Evolutionary conservation across 2,329 filamentous ascomycete genomes (phyloP).

Genomic region (Lachnum nothofagi): DNA sequence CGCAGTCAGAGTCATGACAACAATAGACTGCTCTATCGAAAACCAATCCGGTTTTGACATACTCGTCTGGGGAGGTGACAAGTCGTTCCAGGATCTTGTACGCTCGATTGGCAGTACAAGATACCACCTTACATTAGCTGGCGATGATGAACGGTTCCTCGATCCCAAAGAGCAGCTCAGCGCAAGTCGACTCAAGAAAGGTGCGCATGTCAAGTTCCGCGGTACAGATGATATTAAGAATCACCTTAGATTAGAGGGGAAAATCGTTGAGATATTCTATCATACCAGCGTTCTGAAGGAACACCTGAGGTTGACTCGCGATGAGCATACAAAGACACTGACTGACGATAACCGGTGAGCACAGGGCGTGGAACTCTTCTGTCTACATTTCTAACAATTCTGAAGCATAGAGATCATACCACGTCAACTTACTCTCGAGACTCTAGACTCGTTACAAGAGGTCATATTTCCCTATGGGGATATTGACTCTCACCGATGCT

Average conservation of each 20-base stretch:
- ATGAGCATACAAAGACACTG: slow-evolving; percentile 9
- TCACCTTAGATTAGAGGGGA: slow-evolving; percentile 29
- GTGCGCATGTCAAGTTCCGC: slow-evolving; percentile 23
- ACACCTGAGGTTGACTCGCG: slow-evolving; percentile 21
- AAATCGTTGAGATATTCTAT: slow-evolving; percentile 29
- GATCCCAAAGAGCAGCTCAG: slow-evolving; percentile 22
- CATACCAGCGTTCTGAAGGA: slow-evolving; percentile 32
- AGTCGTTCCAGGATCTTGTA: too few species aligned
- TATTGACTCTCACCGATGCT: slow-evolving; percentile 17
- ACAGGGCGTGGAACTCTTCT: too few species aligned
- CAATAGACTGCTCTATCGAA: too few species aligned
- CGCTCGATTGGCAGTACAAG: too few species aligned
- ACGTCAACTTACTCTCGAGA: slow-evolving; percentile 28
- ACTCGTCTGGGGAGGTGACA: too few species aligned
- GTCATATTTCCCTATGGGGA: slow-evolving; percentile 26
- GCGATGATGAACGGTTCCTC: slow-evolving; percentile 5
- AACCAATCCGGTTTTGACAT: too few species aligned
- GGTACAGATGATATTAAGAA: slow-evolving; percentile 30
- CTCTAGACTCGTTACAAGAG: slow-evolving; percentile 25
- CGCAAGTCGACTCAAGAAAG: slow-evolving; percentile 27
- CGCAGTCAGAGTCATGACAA: too few species aligned
- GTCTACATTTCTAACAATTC: too few species aligned
- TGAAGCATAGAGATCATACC: slow-evolving; percentile 16
- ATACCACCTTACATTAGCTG: too few species aligned
- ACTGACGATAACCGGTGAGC: too few species aligned